Evolutionary conservation across 306 rosid species (phyloP).

Genomic region (Lathyrus sativus): DNA sequence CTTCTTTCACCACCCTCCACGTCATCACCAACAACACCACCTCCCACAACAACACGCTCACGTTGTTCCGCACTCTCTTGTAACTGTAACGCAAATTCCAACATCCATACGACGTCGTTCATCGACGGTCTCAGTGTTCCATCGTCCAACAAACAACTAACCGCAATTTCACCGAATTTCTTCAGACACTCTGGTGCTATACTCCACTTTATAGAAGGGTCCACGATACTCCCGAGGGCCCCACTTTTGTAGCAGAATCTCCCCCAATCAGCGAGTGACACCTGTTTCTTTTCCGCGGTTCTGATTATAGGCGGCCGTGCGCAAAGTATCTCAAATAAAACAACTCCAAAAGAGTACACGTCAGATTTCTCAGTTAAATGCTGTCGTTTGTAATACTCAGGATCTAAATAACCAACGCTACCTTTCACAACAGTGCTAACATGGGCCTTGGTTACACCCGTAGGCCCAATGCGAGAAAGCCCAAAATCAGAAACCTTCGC

Average conservation of each 20-base stretch:
- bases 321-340: conserved; percentile 57
- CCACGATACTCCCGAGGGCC: conserved; percentile 43
- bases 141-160: conserved; percentile 55
- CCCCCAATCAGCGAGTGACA: conserved; percentile 53
- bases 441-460: conserved; percentile 33
- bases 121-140: conserved; percentile 55
- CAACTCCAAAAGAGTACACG: conserved; percentile 66
- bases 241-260: conserved; percentile 35
- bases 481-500: conserved; percentile 67
- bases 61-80: conserved; percentile 56
- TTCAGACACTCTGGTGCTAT: conserved; percentile 42
- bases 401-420: conserved; percentile 50
- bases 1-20: background rate
- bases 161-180: conserved; percentile 44
- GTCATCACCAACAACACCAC: background rate
- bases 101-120: conserved; percentile 64
- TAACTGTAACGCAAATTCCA: conserved; percentile 59
- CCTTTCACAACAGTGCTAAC: conserved; percentile 50
- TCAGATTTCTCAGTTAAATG: conserved; percentile 59
- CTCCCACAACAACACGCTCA: background rate
- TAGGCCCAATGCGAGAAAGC: conserved; percentile 51
- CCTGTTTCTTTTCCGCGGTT: conserved; percentile 34
- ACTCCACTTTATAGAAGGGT: conserved; percentile 43
- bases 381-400: conserved; percentile 47
- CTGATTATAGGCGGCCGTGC: conserved; percentile 49